Conservation (phyloP, 768 basidiomycete species). For the Fistulinella prunicolor region DNA sequence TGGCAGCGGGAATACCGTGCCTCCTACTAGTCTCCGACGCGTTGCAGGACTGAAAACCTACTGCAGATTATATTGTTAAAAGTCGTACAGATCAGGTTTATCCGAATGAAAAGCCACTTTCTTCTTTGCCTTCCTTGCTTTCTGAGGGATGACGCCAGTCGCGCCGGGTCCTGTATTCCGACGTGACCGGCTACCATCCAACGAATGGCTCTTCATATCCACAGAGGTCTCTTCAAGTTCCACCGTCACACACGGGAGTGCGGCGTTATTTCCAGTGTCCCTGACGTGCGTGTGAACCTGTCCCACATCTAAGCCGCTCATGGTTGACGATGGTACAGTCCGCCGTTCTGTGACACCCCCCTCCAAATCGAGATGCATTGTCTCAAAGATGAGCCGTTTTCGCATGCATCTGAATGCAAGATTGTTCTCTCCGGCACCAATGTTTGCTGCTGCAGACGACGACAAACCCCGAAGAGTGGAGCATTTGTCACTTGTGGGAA, state of each 20-base stretch:
- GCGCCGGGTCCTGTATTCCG: slow-evolving; percentile 8
- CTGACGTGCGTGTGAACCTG: slow-evolving; percentile 18
- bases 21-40: too few species aligned
- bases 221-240: slow-evolving; percentile 37
- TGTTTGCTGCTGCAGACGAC: slow-evolving; percentile 45
- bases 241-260: slow-evolving; percentile 41
- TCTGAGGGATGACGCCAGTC: slow-evolving; percentile 10
- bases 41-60: too few species aligned
- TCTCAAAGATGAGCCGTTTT: slow-evolving; percentile 86
- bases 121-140: slow-evolving; percentile 54
- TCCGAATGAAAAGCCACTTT: slow-evolving; percentile 68
- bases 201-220: background rate
- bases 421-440: slow-evolving; percentile 90
- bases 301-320: slow-evolving; percentile 17
- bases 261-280: slow-evolving; percentile 13
- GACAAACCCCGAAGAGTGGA: slow-evolving; percentile 82
- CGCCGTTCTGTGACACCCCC: slow-evolving; percentile 79
- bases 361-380: slow-evolving; percentile 82
- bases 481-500: slow-evolving; percentile 77
- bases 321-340: slow-evolving; percentile 47
- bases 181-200: slow-evolving; percentile 8
- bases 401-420: slow-evolving; percentile 91
- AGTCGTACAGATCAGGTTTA: slow-evolving; percentile 70
- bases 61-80: too few species aligned
- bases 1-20: too few species aligned